Evolutionary conservation across 495 filamentous ascomycete species (phyloP), one percentile per base, ranked within the genome.

Genomic region (Penicillium angulare): DNA sequence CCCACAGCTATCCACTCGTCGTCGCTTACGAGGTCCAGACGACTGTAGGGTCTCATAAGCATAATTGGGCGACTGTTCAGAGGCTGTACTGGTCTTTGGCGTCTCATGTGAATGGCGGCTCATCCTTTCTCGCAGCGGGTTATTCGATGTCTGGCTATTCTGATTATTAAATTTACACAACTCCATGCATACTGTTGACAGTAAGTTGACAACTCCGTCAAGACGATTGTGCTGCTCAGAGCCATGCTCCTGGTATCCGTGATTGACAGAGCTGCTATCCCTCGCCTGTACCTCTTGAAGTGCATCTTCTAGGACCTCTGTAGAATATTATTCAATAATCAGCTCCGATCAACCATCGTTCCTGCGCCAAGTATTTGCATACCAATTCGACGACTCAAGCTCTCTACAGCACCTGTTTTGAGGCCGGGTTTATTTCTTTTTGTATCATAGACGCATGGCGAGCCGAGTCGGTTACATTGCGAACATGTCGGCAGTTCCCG

Each of bases 331-430:
- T 10, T 24, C 2, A 27, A 12, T 24, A 5, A 5, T 13, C 3
- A 40, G 17, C 10, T 10, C 10, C 10, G 26, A 10, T 5, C 10
- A 10, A 10, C 10, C 26, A 23, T 21, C 10, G 3, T 21, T 9
- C 17, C 17, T 40, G 4, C 17, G n/a, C n/a, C n/a, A n/a, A 21
- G 21, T 22, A 17, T 6, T 2, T 34, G 18, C 39, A 23, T 47
- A 59, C 55, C 61, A 20, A 67, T 46, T 24, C 64, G 56, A 13
- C 59, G 56, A 33, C 53, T 60, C 26, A 65, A 39, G 33, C 40
- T 51, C 29, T 67, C 62, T 16, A 65, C 59, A 8, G 62, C 62
- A 7, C 64, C 64, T 1, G 56, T 43, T 43, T 59, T 60, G 18
- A 65, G 17, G 2, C 62, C 62, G 3, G 64, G 62, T 44, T 67